Evolutionary conservation across 352 stramenopile species (phyloP), one percentile per base, ranked within the genome.

Genomic region (Phytopythium helicoides): DNA sequence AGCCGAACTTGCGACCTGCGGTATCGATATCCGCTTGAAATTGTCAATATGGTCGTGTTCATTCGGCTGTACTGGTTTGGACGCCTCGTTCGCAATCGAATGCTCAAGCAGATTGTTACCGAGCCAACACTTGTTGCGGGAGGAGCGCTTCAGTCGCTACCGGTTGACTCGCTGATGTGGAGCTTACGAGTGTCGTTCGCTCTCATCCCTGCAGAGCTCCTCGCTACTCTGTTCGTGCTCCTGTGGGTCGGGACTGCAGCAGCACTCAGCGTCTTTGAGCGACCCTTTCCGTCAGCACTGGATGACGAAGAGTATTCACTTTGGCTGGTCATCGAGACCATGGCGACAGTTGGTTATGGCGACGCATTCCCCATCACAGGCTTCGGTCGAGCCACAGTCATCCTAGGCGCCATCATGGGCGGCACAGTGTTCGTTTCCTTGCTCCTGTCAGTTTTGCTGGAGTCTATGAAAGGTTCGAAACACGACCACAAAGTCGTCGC

Each of bases 321-420:
- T 25, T 88, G 77, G 77, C 63, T 88, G 23, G 74, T 71, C 2
- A 75, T 88, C 19, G 77, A 81, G 45, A 85, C 74, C 3, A 88
- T 86, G 60, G 72, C 77, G 1, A 60, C 62, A 4, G 77, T 88
- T 6, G 77, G 77, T 8, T 88, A 86, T 39, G 77, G 77, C 3
- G 77, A 88, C 45, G 54, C 68, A 22, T 86, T 78, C 35, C 75
- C 74, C 3, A 53, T 88, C 46, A 88, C 77, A 1, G 56, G 58
- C 2, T 65, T 65, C 18, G 77, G 77, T 0, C 74, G 74, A 1
- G 34, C 82, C 34, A 56, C 60, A 6, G 73, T 81, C 18, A 60
- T 85, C 18, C 28, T 85, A 3, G 77, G 77, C 3, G 72, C 77
- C 7, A 66, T 88, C 7, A 28, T 83, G 9, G 77, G 77, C 14